Evolutionary conservation across 1,139 yeast species (phyloP), one percentile per base, ranked within the genome.

Genomic region (Sugiyamaella castrensis): DNA sequence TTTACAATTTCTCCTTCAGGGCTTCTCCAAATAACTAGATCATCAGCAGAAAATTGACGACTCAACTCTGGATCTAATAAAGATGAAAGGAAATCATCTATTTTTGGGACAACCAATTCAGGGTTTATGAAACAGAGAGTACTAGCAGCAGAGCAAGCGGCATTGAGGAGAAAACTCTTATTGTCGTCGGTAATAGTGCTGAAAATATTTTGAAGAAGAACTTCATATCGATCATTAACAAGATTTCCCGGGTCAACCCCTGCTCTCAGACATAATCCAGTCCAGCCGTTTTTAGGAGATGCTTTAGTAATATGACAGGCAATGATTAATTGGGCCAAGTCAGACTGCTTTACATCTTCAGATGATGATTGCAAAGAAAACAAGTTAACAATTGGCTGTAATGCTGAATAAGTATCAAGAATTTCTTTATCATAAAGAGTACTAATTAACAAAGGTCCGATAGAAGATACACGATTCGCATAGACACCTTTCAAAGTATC

Each of bases 1-100:
- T 86, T 69, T 1, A 86, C 95, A 47, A 87, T 67, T 50, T 77
- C 81, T 8, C 91, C 95, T 45, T 82, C 91, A 0, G 73, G 65
- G 6, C 84, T 83, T 36, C 69, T 72, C 85, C 91, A 87, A 40
- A 91, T 84, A 24, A 71, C 66, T 32, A 86, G 61, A 32, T 79
- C 80, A 16, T 71, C 69, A 1, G 68, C 71, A 33, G 77, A 65
- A 24, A 76, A 40, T 11, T 49, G 33, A 7, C 42, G 33, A 12
- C 33, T 35, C 2, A 24, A 9, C 10, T 16, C 35, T 5, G 34
- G 8, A 29, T 38, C 31, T 10, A 49, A 43, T 11, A 37, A 13
- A 15, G 36, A 35, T 12, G 36, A 43, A 30, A 40, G 32, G 12
- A 64, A 59, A 0, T 69, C 61, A 0, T 74, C 67, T 19, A 88